Evolutionary conservation across 208 protist species (phyloP), one percentile per base, ranked within the genome.

Genomic region (Tetramitus jugosus): DNA sequence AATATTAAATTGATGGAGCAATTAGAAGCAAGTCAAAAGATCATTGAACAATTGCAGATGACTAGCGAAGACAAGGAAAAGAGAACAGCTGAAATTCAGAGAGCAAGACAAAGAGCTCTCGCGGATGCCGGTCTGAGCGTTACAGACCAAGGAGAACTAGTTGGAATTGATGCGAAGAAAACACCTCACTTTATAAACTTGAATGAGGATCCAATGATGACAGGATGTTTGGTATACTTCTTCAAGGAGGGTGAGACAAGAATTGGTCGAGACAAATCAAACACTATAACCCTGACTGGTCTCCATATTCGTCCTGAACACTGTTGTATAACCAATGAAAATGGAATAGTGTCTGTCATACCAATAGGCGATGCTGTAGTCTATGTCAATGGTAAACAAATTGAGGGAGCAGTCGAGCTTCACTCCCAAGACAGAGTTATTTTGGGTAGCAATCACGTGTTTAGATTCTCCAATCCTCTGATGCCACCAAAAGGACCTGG

Each of bases 361-460:
- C 76, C 76, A 26, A 10, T 53, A n/a, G 78, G 65, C 14, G 3
- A 10, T 33, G 35, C 78, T 45, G 8, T 31, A 3, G 65, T 81
- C 7, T 87, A 74, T 80, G 81, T 88, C 13, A 89, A 89, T 72
- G 86, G 86, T 43, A 49, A 68, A 23, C 35, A 56, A 29, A 82
- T 88, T 42, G 81, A 14, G 31, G 3, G 31, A 40, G 29, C 26
- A 3, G 23, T 33, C 10, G 40, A 64, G 8, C 20, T 87, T 3
- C 46, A 43, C 0, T 37, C 68, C 31, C 76, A 82, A 42, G 76
- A 82, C 43, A 64, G 85, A 46, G 62, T 88, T 3, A 82, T 86
- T 69, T 45, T 88, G 2, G 85, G 85, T 39, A 81, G 78, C 43
- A 81, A 88, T 56, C 82, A 87, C 62, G 82, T 88, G 4, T 88